A percentile compares a stretch with the other conserved stretches of the same genome.
Conservation (phyloP, 2,329 filamentous ascomycete genomes). For the Paraphaeosphaeria minitans region DNA sequence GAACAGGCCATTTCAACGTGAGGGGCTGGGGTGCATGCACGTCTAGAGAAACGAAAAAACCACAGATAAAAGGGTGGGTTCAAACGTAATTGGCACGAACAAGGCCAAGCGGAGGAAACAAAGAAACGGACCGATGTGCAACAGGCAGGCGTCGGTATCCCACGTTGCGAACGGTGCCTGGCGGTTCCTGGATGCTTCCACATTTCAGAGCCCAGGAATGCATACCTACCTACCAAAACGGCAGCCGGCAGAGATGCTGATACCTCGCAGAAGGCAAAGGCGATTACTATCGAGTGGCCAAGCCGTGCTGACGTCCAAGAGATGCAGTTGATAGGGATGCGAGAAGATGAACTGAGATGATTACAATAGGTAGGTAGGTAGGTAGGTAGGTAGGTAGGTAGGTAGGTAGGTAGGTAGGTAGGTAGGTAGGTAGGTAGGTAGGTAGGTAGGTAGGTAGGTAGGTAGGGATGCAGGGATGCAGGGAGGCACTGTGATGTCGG, state of each 20-base stretch:
- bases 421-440: no score
- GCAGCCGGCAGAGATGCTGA: not conserved
- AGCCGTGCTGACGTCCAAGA: conserved; percentile 4
- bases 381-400: no score
- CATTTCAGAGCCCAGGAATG: not conserved
- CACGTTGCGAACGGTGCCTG: not conserved
- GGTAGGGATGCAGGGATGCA: no score
- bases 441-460: no score
- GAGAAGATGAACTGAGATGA: not conserved
- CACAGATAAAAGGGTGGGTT: not conserved
- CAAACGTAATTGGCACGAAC: conserved; percentile 3
- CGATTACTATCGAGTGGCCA: not conserved
- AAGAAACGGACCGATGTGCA: not conserved
- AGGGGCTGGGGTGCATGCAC: conserved; percentile 4
- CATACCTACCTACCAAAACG: no score
- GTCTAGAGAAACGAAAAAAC: not conserved
- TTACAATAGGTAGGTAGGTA: no score
- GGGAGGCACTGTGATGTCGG: not conserved
- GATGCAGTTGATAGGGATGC: conserved; percentile 3
- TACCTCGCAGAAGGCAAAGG: not conserved
- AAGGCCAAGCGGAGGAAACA: not conserved
- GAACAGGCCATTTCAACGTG: not conserved
- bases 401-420: no score
- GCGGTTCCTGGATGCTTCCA: not conserved
- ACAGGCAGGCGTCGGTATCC: not conserved